Conservation (phyloP, 1,284 basidiomycete genomes). For the Retiboletus flavoniger region DNA sequence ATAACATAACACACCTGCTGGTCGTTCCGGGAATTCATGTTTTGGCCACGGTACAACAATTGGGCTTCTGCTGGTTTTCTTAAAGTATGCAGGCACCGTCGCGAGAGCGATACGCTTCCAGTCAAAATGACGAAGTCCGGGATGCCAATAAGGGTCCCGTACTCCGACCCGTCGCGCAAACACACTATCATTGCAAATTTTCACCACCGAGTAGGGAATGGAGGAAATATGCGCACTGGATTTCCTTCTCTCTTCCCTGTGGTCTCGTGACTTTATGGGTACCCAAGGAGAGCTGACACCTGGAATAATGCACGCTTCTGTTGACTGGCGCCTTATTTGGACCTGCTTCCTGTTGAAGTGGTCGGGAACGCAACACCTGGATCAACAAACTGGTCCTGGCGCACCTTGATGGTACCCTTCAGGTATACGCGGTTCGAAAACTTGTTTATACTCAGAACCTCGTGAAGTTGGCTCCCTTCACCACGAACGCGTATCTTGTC, state of each 20-base stretch:
- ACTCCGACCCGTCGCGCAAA: slow-evolving; percentile 70
- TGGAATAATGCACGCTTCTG: slow-evolving; percentile 70
- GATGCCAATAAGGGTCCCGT: slow-evolving; percentile 57
- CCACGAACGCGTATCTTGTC: slow-evolving; percentile 71
- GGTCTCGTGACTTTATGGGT: slow-evolving; percentile 42
- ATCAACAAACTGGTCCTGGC: slow-evolving; percentile 22
- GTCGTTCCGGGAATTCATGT: slow-evolving; percentile 40
- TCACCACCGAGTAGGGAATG: slow-evolving; percentile 45
- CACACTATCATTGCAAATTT: slow-evolving; percentile 46
- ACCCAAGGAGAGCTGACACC: slow-evolving; percentile 73
- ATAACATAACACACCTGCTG: slow-evolving; percentile 45
- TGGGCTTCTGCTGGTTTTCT: slow-evolving; percentile 38
- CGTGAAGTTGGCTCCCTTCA: slow-evolving; percentile 59
- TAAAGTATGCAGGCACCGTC: slow-evolving; percentile 59
- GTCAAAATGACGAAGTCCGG: slow-evolving; percentile 48
- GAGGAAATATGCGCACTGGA: slow-evolving; percentile 40
- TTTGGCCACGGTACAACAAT: slow-evolving; percentile 70
- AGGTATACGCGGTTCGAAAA: slow-evolving; percentile 70
- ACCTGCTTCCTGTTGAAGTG: slow-evolving; percentile 24
- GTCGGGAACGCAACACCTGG: background rate
- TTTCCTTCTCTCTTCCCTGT: slow-evolving; percentile 45
- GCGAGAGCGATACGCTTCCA: slow-evolving; percentile 68
- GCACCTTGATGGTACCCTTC: slow-evolving; percentile 52
- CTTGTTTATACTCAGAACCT: slow-evolving; percentile 71
- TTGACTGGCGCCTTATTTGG: slow-evolving; percentile 31